These are phyloP conservation scores for Scedosporium minutisporum DNA, from an alignment of 2,329 filamentous ascomycete genomes.

Conservation along the genomic window DNA sequence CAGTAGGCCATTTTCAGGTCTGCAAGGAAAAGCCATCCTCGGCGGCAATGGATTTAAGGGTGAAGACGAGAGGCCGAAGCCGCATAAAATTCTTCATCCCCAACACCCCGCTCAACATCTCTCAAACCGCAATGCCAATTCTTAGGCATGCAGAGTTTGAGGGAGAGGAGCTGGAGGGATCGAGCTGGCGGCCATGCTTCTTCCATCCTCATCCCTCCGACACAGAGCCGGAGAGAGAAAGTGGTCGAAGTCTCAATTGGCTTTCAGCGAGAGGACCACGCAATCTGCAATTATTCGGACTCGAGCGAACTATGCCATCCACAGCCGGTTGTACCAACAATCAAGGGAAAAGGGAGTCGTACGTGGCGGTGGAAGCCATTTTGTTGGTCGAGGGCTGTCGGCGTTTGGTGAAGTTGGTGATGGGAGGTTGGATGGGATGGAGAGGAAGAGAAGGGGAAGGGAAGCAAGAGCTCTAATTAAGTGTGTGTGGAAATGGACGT, in stretches of 20 bases:
- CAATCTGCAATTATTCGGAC: conserved; percentile 50
- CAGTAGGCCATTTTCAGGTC: not conserved
- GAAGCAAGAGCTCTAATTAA: conserved; percentile 5
- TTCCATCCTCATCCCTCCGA: conserved; percentile 11
- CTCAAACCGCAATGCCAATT: conserved; percentile 38
- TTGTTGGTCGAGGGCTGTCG: conserved; percentile 19
- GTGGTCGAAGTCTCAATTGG: not conserved
- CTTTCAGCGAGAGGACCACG: conserved; percentile 72
- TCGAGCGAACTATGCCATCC: conserved; percentile 4
- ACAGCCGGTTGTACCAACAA: conserved; percentile 7
- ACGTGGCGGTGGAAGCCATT: conserved; percentile 47
- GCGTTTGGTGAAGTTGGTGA: conserved; percentile 10
- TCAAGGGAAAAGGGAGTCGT: conserved; percentile 29
- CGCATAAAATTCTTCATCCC: conserved; percentile 51
- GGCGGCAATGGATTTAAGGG: conserved; percentile 55
- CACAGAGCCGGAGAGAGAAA: conserved; percentile 16
- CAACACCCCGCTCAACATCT: conserved; percentile 64
- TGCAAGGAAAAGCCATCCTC: not conserved
- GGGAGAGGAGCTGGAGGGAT: conserved; percentile 59
- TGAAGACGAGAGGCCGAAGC: conserved; percentile 40
- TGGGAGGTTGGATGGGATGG: conserved; percentile 4
- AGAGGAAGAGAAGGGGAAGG: conserved; percentile 4
- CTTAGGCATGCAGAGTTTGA: conserved; percentile 29
- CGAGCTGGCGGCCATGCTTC: conserved; percentile 58
- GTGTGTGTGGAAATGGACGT: conserved; percentile 7